phyloP scores from a whole-genome alignment of 345 rosid genomes.

The Turnera subulata region DNA sequence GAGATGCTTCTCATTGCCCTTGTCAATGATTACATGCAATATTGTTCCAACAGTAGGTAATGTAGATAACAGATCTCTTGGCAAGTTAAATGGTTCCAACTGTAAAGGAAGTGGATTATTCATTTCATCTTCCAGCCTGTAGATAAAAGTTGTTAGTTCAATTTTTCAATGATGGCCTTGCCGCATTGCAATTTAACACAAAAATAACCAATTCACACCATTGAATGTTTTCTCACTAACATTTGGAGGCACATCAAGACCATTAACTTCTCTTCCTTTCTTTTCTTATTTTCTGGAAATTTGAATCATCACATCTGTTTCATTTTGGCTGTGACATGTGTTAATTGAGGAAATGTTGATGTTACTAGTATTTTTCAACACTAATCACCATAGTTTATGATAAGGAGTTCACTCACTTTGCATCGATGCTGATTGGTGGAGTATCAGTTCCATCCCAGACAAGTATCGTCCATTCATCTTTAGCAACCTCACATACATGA shows the following conservation, averaged over 20 bases:
- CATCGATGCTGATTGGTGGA: conserved; percentile 38
- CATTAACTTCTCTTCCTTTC: no score
- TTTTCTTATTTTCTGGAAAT: no score
- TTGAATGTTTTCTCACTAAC: no score
- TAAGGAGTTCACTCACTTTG: conserved; percentile 41
- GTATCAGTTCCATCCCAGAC: conserved; percentile 92
- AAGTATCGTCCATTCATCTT: conserved; percentile 39
- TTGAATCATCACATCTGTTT: no score
- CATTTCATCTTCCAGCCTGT: conserved; percentile 53
- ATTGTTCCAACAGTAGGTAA: conserved; percentile 79
- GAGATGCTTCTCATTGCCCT: conserved; percentile 24
- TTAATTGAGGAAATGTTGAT: no score
- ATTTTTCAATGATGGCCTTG: no score
- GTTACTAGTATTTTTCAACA: no score
- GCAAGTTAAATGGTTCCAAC: conserved; percentile 41
- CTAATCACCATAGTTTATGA: no score
- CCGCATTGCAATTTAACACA: no score
- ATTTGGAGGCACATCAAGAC: no score
- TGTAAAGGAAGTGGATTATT: conserved; percentile 44
- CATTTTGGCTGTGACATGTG: no score
- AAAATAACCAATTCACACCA: no score
- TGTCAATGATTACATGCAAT: conserved; percentile 47
- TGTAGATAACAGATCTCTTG: conserved; percentile 50
- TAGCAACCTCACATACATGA: conserved; percentile 36
- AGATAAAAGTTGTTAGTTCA: conserved; percentile 2